Evolutionary conservation across 2,329 filamentous ascomycete genomes (phyloP).

Genomic region (Cercospora sp.): DNA sequence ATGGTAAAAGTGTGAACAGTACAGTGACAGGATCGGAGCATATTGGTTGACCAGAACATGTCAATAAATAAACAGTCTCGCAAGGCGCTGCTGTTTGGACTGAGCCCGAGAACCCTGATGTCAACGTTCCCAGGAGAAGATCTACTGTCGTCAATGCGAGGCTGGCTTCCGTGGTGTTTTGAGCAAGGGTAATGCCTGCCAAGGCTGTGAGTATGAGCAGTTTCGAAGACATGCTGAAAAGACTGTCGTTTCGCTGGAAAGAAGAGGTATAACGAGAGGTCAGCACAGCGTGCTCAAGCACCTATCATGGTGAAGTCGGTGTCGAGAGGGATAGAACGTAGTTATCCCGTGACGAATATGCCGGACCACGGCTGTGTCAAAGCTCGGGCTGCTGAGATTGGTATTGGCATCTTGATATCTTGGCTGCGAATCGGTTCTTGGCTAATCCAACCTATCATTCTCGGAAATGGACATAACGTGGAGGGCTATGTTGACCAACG

Average conservation of each 20-base stretch:
- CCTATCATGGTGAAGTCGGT: background rate
- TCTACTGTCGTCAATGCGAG: background rate
- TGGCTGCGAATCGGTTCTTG: background rate
- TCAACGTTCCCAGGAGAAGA: conserved; percentile 10
- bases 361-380: background rate
- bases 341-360: background rate
- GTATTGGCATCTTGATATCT: background rate
- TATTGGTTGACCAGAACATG: conserved; percentile 12
- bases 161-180: conserved; percentile 1
- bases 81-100: conserved; percentile 15
- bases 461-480: too few species aligned
- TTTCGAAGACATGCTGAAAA: background rate
- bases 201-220: background rate
- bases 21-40: background rate
- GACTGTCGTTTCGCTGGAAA: background rate
- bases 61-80: conserved; percentile 3
- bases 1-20: background rate
- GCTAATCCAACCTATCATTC: background rate
- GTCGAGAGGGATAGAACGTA: background rate
- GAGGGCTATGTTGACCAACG: too few species aligned
- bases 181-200: background rate
- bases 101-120: conserved; percentile 7
- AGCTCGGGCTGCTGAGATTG: conserved; percentile 1
- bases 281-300: background rate
- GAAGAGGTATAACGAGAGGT: background rate